phyloP scores from a whole-genome alignment of 768 basidiomycete species.

The Psilocybe cubensis region DNA sequence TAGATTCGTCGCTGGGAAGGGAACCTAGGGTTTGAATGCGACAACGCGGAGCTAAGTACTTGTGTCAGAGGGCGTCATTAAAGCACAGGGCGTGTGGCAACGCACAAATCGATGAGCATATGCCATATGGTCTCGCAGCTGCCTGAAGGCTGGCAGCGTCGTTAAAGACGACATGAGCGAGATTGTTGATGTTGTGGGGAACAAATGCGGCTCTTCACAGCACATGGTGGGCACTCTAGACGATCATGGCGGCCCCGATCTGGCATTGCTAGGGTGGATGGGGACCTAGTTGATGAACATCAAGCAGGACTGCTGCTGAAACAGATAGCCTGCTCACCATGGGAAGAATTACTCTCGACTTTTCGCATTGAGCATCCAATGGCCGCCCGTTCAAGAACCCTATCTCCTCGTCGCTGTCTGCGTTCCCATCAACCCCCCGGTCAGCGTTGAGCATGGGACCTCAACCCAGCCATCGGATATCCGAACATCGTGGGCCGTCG shows the following conservation, averaged over 20 bases:
- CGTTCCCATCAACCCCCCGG: not conserved
- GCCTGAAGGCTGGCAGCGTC: not conserved
- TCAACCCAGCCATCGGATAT: not conserved
- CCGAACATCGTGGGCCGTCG: not conserved
- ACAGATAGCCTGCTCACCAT: not conserved
- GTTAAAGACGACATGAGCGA: not conserved
- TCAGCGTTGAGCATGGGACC: no score
- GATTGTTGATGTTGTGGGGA: not conserved
- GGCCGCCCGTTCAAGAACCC: not conserved
- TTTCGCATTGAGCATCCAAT: not conserved
- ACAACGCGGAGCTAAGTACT: not conserved
- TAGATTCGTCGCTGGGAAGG: not conserved
- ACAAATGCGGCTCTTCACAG: not conserved
- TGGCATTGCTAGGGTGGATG: not conserved
- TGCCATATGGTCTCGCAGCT: not conserved
- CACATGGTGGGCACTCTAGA: not conserved
- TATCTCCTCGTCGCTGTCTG: not conserved
- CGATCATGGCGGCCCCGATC: not conserved
- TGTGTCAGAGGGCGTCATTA: not conserved
- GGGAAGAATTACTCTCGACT: not conserved
- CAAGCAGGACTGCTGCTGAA: no score
- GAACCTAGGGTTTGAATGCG: not conserved
- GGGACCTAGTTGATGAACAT: no score
- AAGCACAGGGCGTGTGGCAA: not conserved
- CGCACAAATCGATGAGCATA: not conserved